Base-by-base conservation (phyloP, 768 basidiomycete genomes). In the Hortiboletus campestris region DNA sequence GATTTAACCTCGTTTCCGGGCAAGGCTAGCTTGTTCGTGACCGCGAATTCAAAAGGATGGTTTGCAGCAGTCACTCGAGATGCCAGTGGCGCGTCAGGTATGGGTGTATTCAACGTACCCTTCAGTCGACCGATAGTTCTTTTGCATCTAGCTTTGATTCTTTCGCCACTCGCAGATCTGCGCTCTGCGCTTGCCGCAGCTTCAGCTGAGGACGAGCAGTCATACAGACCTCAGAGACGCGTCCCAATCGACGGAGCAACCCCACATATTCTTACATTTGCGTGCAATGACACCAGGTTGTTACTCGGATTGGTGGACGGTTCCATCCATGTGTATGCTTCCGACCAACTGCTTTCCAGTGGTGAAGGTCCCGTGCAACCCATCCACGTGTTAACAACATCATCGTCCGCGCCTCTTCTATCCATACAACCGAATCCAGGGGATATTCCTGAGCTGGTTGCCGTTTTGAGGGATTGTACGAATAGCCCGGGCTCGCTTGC, bases 391-490 rank as follows among this genome's bases (percentile, higher is more conserved):
- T 78, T 82, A 50, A 72, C 72, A 14, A 63, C 80, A 34, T 67
- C 76, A 9, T 76, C 79, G 4, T 63, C 78, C 16, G 71, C 77
- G 2, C 65, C 79, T 8, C 67, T 83, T 50, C 72, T 80, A 9
- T 82, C 86, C 62, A 78, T 90, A 42, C 63, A 78, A 4, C 78
- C 86, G 0, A 90, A 90, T 69, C 88, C 89, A 2, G 84, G 83
- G 0, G 68, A 67, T 41, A 72, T 86, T 34, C 75, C 77, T 7
- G 82, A 85, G 41, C 65, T 85, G 3, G 73, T 89, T 2, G 89
- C 86, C 9, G 74, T 87, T 28, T 74, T 89, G 38, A 73, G 76
- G n/a, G 72, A 77, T 32, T 66, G 70, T 16, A 61, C 62, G 17
- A 63, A 63, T 16, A 65, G 53, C 43, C 63, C 71, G 67, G 62